Conservation (phyloP, 768 basidiomycete species). For the Pluteus cervinus region DNA sequence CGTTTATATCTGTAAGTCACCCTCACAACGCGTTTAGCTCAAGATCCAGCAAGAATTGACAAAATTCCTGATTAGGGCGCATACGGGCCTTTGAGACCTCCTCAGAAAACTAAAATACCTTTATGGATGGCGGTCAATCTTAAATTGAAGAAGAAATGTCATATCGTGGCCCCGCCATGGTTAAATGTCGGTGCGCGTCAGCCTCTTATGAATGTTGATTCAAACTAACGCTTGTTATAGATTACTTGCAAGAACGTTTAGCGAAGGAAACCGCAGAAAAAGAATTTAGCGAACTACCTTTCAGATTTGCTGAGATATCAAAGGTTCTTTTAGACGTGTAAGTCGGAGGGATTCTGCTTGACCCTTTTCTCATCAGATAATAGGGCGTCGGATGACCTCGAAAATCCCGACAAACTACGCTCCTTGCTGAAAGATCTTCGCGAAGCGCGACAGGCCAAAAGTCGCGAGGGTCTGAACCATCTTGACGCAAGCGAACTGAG, state of each 20-base stretch:
- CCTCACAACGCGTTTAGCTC: constrained; percentile 3
- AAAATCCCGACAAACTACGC: constrained; percentile 77
- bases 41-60: constrained; percentile 7
- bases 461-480: constrained; percentile 74
- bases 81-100: constrained; percentile 90
- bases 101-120: constrained; percentile 79
- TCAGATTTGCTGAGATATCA: constrained; percentile 84
- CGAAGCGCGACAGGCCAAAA: constrained; percentile 92
- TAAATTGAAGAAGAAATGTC: constrained; percentile 92
- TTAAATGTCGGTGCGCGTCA: constrained; percentile 65
- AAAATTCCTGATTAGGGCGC: constrained; percentile 55
- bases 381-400: constrained; percentile 88
- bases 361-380: not conserved
- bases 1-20: constrained; percentile 76
- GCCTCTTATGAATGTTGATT: no score
- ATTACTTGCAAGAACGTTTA: constrained; percentile 73
- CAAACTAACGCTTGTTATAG: constrained; percentile 36
- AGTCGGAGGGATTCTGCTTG: constrained; percentile 19
- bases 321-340: constrained; percentile 93
- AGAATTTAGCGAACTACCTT: constrained; percentile 76
- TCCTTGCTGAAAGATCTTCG: constrained; percentile 90
- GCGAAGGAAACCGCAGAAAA: constrained; percentile 66
- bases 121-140: constrained; percentile 95
- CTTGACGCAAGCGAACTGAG: constrained; percentile 79
- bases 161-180: constrained; percentile 89